A percentile compares a stretch with the other conserved stretches of the same genome.
phyloP scores from a whole-genome alignment of 129 eudicot species.

The Arctium minus region DNA sequence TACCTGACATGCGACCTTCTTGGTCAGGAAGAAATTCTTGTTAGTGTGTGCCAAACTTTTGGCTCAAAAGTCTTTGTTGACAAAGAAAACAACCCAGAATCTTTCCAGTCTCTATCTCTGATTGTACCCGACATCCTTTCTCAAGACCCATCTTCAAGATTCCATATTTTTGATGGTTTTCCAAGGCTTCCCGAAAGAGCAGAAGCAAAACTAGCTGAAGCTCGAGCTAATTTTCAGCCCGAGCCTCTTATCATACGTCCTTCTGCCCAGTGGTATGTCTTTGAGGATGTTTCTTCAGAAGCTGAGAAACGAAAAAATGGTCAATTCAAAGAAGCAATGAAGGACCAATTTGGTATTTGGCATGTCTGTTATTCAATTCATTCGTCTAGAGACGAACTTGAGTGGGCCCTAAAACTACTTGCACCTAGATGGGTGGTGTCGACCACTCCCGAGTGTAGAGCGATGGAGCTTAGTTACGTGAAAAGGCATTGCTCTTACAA shows the following conservation, averaged over 20 bases:
- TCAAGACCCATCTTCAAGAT: constrained; percentile 64
- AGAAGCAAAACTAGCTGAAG: constrained; percentile 61
- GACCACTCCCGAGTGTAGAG: constrained; percentile 73
- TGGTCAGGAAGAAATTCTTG: constrained; percentile 85
- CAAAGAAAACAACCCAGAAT: constrained; percentile 56
- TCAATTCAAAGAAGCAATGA: constrained; percentile 47
- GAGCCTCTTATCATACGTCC: constrained; percentile 84
- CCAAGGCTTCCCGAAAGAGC: constrained; percentile 76
- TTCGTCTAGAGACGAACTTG: constrained; percentile 86
- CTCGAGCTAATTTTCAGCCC: constrained; percentile 54
- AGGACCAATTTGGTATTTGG: constrained; percentile 79
- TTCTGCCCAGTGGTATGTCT: constrained; percentile 77
- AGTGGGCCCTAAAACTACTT: constrained; percentile 80
- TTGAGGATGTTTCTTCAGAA: constrained; percentile 46
- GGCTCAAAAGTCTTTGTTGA: constrained; percentile 75
- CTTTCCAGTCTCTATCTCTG: constrained; percentile 45
- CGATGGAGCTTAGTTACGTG: constrained; percentile 67
- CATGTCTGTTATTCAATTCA: constrained; percentile 87
- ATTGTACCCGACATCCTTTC: constrained; percentile 56
- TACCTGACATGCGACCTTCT: constrained; percentile 84
- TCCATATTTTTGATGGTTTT: constrained; percentile 74
- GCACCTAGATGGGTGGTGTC: constrained; percentile 88
- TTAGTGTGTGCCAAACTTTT: constrained; percentile 59
- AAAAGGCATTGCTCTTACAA: constrained; percentile 48
- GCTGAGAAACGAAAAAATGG: constrained; percentile 41